These are phyloP conservation scores for Neurospora terricola DNA, from an alignment of 495 filamentous ascomycete species.

Conservation along the genomic window DNA sequence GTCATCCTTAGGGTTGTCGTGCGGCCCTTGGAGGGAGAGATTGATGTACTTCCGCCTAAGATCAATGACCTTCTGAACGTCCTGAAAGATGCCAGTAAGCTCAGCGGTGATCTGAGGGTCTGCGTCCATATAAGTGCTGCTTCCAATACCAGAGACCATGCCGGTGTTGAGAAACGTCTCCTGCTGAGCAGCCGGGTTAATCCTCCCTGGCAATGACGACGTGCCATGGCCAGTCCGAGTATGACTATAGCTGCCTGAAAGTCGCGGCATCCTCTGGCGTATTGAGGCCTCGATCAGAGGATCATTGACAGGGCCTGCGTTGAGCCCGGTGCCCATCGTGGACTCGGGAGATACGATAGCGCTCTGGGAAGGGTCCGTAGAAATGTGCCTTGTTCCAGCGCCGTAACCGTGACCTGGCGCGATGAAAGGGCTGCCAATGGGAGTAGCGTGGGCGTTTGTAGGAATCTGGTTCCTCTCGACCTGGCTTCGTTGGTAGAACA, in stretches of 20 bases:
- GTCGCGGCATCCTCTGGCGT: neutral
- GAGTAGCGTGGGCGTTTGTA: constrained; percentile 35
- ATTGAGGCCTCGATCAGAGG: neutral
- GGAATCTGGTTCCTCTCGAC: constrained; percentile 43
- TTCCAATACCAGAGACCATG: constrained; percentile 20
- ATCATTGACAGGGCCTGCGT: constrained; percentile 4
- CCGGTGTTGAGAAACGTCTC: constrained; percentile 20
- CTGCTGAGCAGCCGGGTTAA: constrained; percentile 16
- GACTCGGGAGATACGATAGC: constrained; percentile 9
- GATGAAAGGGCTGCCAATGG: constrained; percentile 42
- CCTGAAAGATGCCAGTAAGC: constrained; percentile 72
- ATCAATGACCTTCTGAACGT: constrained; percentile 74
- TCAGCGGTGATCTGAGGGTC: constrained; percentile 71
- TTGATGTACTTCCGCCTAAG: constrained; percentile 82
- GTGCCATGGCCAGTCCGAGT: constrained; percentile 2
- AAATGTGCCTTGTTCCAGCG: constrained; percentile 11
- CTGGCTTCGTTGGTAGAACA: constrained; percentile 89
- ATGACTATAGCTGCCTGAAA: constrained; percentile 7
- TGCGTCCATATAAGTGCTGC: constrained; percentile 40
- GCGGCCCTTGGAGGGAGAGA: constrained; percentile 70
- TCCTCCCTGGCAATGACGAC: constrained; percentile 21
- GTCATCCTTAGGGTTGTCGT: constrained; percentile 80
- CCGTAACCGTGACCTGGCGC: constrained; percentile 23
- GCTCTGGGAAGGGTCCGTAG: constrained; percentile 10
- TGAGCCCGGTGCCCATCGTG: neutral